These are phyloP conservation scores for Colletotrichum agaves DNA, from an alignment of 2,329 filamentous ascomycete genomes.

Conservation along the genomic window DNA sequence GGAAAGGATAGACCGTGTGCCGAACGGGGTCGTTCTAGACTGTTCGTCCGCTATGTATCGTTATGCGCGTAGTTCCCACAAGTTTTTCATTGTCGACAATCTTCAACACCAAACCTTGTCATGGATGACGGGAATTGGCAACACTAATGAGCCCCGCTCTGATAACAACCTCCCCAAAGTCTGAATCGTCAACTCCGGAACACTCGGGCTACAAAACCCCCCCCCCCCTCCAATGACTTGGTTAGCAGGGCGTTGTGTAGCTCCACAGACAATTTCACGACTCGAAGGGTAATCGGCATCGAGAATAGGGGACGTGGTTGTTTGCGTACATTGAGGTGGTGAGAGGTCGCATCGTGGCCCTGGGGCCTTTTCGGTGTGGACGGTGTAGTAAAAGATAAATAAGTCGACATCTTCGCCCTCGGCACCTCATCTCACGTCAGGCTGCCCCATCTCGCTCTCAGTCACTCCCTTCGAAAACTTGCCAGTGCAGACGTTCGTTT, in stretches of 20 bases:
- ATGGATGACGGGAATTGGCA: conserved; percentile 21
- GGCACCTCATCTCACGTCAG: rapidly evolving
- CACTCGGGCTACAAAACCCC: conserved; percentile 9
- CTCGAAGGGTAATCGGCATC: background rate
- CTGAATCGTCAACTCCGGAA: conserved; percentile 21
- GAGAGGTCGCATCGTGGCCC: background rate
- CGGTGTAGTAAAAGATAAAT: conserved; percentile 15
- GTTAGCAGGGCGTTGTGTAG: background rate
- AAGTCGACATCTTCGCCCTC: background rate
- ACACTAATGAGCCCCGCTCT: conserved; percentile 5
- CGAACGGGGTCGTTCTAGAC: conserved; percentile 10
- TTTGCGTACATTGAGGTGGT: background rate
- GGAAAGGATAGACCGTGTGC: no score
- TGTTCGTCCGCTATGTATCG: conserved; percentile 11
- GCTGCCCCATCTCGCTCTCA: background rate
- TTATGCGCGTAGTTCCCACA: conserved; percentile 6
- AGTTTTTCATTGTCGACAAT: conserved; percentile 5
- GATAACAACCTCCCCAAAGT: conserved; percentile 24
- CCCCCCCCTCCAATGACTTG: background rate
- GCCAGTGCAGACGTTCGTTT: conserved; percentile 12
- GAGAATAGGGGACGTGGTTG: conserved; percentile 5
- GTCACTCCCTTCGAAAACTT: conserved; percentile 3
- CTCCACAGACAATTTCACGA: conserved; percentile 9
- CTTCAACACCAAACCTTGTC: conserved; percentile 14
- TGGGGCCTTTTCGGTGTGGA: background rate